Conservation (phyloP, 106 monocot species). For the Apostasia ramifera region DNA sequence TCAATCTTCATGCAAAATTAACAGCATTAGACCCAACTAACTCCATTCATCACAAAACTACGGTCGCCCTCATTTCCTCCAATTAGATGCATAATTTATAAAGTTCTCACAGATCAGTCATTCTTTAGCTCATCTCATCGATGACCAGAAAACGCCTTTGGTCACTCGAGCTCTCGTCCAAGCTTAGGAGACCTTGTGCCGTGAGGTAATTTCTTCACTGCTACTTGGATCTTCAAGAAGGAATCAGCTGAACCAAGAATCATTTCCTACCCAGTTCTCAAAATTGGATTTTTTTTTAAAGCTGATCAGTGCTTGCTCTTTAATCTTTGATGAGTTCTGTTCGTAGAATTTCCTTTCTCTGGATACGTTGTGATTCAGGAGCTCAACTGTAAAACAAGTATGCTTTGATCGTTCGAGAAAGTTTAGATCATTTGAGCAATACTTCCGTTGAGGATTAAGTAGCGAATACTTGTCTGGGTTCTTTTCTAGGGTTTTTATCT, state of each 20-base stretch:
- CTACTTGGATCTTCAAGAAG: not conserved
- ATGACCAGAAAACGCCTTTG: not conserved
- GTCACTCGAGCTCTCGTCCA: not conserved
- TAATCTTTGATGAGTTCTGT: not conserved
- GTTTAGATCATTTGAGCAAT: no score
- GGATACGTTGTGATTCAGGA: not conserved
- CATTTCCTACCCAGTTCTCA: not conserved
- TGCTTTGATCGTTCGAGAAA: no score
- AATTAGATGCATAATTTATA: no score
- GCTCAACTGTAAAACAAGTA: not conserved
- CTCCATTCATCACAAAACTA: no score
- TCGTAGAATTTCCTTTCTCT: not conserved
- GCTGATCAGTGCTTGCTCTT: not conserved
- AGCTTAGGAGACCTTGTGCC: not conserved
- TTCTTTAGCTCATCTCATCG: not conserved
- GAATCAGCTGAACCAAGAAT: not conserved
- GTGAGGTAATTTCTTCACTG: not conserved
- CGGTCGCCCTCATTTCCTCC: no score
- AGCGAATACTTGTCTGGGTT: no score
- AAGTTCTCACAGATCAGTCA: no score
- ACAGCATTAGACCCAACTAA: no score
- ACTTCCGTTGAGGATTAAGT: no score
- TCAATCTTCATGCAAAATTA: no score
- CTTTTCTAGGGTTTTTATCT: not conserved
- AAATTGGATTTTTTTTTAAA: conserved; percentile 2